Percentiles rank a stretch among this genome's conserved stretches.
phyloP scores from a whole-genome alignment of 768 basidiomycete genomes.

The Pleurotus ostreatus region DNA sequence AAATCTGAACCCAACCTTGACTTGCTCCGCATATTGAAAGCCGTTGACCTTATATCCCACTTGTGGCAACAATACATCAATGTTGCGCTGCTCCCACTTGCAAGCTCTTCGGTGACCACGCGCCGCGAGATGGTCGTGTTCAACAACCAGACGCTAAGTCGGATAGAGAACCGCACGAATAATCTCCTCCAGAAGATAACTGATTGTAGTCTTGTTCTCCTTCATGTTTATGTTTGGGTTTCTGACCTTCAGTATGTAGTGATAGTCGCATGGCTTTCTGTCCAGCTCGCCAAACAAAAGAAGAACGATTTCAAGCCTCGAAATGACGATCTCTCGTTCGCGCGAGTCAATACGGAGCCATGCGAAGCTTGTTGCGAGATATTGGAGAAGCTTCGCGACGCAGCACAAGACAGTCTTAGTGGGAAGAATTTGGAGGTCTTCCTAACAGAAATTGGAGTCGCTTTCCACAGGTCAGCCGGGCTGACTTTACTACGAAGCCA shows the following conservation, averaged over 20 bases:
- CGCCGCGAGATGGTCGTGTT: conserved; percentile 91
- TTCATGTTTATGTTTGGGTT: background rate
- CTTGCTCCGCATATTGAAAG: conserved; percentile 55
- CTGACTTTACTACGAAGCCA: background rate
- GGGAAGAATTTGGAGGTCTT: conserved; percentile 94
- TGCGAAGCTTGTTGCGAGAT: conserved; percentile 83
- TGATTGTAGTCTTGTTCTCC: conserved; percentile 55
- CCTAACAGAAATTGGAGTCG: conserved; percentile 88
- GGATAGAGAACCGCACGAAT: conserved; percentile 83
- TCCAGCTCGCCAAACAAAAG: conserved; percentile 87
- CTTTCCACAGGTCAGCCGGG: conserved; percentile 75
- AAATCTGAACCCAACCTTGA: conserved; percentile 81
- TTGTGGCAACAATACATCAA: conserved; percentile 97
- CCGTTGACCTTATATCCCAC: conserved; percentile 85
- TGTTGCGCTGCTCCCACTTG: conserved; percentile 84
- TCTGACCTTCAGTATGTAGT: conserved; percentile 32
- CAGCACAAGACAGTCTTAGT: conserved; percentile 69
- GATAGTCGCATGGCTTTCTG: conserved; percentile 68
- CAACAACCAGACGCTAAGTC: conserved; percentile 82
- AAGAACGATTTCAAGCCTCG: conserved; percentile 95
- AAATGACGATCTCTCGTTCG: conserved; percentile 94
- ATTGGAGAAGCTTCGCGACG: conserved; percentile 77
- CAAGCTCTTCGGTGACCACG: conserved; percentile 78
- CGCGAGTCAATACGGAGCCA: conserved; percentile 91
- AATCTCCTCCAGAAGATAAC: conserved; percentile 73